phyloP scores from a whole-genome alignment of 1,139 yeast genomes.

The Pichia sp. region DNA sequence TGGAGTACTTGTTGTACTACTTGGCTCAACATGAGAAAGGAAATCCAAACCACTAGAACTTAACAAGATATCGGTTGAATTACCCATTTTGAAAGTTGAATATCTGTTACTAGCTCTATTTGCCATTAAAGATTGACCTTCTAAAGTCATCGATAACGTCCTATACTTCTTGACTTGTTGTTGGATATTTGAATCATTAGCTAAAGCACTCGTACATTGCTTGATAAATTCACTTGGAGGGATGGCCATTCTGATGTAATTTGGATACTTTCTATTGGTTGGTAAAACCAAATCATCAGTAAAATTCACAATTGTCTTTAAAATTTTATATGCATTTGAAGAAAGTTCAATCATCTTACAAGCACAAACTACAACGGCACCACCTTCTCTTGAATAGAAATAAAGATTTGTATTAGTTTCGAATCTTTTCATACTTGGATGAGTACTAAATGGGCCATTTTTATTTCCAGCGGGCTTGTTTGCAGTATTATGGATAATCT shows the following conservation, averaged over 20 bases:
- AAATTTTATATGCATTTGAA: conserved; percentile 41
- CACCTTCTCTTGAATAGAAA: conserved; percentile 65
- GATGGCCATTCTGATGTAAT: conserved; percentile 56
- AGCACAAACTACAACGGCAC: conserved; percentile 58
- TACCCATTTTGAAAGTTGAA: conserved; percentile 61
- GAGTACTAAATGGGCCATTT: conserved; percentile 4
- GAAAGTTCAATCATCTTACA: conserved; percentile 64
- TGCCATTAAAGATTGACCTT: not conserved
- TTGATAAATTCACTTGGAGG: conserved; percentile 63
- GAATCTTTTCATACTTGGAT: not conserved
- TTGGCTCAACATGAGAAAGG: conserved; percentile 34
- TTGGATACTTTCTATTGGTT: conserved; percentile 67
- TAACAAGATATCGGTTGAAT: conserved; percentile 49
- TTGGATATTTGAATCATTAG: conserved; percentile 39
- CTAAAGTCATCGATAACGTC: conserved; percentile 10
- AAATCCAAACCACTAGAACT: conserved; percentile 59
- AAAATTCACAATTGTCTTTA: conserved; percentile 36
- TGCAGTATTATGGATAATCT: conserved; percentile 46
- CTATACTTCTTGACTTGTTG: conserved; percentile 26
- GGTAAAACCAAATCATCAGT: conserved; percentile 76
- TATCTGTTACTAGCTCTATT: conserved; percentile 40
- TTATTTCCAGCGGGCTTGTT: conserved; percentile 22
- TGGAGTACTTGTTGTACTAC: conserved; percentile 24
- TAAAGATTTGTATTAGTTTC: conserved; percentile 34
- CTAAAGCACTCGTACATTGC: conserved; percentile 62